Conservation (phyloP, 2,329 filamentous ascomycete genomes). For the Colletotrichum navitas region DNA sequence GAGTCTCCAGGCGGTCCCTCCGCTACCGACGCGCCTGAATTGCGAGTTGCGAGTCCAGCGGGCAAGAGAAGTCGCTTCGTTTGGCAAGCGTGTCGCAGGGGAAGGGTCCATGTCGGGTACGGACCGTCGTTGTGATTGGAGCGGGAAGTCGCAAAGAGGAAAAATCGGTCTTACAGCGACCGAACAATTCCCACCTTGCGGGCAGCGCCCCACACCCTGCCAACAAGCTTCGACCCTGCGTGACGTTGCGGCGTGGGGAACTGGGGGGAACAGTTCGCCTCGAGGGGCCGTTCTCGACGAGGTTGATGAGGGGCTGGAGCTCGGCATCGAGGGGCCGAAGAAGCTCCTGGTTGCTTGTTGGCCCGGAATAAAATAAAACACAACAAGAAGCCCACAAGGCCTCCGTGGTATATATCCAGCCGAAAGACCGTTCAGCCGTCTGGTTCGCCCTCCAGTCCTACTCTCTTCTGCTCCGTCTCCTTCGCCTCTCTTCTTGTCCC, state of each 20-base stretch:
- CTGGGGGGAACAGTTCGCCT: too few relatives aligned
- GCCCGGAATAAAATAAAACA: conserved; percentile 5
- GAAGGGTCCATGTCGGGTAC: conserved; percentile 27
- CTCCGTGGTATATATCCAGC: conserved; percentile 33
- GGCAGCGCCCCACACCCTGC: conserved; percentile 36
- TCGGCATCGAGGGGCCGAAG: conserved; percentile 22
- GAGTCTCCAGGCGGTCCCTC: conserved; percentile 16
- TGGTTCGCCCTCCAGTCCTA: conserved; percentile 6
- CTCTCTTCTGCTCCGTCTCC: conserved; percentile 18
- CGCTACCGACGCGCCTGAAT: conserved; percentile 36
- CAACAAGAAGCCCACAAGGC: conserved; percentile 10
- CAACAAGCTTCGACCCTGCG: conserved; percentile 44
- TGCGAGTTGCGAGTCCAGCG: conserved; percentile 20
- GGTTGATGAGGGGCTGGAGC: conserved; percentile 33
- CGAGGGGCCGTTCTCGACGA: conserved; percentile 7
- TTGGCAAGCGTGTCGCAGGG: conserved; percentile 26
- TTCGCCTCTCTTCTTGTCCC: conserved; percentile 2
- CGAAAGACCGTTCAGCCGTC: conserved; percentile 10
- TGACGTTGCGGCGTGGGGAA: conserved; percentile 43
- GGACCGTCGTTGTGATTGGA: conserved; percentile 39
- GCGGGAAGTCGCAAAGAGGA: conserved; percentile 38
- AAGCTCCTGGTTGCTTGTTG: conserved; percentile 21
- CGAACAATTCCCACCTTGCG: conserved; percentile 42
- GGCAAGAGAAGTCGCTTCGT: conserved; percentile 7
- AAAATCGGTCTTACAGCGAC: conserved; percentile 43